Evolutionary conservation across 1,284 basidiomycete species (phyloP).

Genomic region (Ustilago crameri): DNA sequence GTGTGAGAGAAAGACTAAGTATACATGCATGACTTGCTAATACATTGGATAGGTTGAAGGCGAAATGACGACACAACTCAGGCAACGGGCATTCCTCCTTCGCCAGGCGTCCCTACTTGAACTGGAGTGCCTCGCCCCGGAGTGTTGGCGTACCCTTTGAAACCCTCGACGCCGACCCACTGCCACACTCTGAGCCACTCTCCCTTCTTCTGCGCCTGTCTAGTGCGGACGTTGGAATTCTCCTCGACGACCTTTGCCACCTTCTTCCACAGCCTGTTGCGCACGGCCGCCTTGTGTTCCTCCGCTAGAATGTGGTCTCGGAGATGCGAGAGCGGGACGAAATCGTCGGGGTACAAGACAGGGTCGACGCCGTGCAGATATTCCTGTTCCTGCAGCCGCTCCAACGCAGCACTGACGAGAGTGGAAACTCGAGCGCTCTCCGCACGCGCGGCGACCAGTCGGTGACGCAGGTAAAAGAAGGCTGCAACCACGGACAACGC

Average conservation of each 20-base stretch:
- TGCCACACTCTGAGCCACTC: slow-evolving; percentile 74
- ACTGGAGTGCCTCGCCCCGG: not conserved
- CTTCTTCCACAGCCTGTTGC: slow-evolving; percentile 82
- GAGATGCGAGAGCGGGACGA: slow-evolving; percentile 87
- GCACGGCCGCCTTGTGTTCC: slow-evolving; percentile 77
- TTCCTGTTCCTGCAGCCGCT: slow-evolving; percentile 71
- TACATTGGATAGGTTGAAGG: too few relatives aligned
- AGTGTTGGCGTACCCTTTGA: slow-evolving; percentile 8
- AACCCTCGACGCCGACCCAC: slow-evolving; percentile 69
- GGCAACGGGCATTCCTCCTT: slow-evolving; percentile 10
- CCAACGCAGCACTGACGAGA: slow-evolving; percentile 47
- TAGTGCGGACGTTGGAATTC: slow-evolving; percentile 91
- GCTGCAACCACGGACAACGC: slow-evolving; percentile 1
- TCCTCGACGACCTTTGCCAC: slow-evolving; percentile 89
- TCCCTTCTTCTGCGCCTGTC: slow-evolving; percentile 85
- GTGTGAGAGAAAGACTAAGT: not conserved
- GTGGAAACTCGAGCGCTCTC: slow-evolving; percentile 31
- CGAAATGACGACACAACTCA: too few relatives aligned
- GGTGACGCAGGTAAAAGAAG: slow-evolving; percentile 28
- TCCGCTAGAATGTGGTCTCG: slow-evolving; percentile 88
- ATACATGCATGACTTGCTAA: not conserved
- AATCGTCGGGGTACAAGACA: slow-evolving; percentile 79
- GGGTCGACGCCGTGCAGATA: slow-evolving; percentile 86
- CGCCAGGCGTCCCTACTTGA: not conserved
- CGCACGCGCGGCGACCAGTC: slow-evolving; percentile 13